Percentiles rank a stretch among this genome's conserved stretches.
phyloP scores from a whole-genome alignment of 441 rosid species.

The Capsella rubella region DNA sequence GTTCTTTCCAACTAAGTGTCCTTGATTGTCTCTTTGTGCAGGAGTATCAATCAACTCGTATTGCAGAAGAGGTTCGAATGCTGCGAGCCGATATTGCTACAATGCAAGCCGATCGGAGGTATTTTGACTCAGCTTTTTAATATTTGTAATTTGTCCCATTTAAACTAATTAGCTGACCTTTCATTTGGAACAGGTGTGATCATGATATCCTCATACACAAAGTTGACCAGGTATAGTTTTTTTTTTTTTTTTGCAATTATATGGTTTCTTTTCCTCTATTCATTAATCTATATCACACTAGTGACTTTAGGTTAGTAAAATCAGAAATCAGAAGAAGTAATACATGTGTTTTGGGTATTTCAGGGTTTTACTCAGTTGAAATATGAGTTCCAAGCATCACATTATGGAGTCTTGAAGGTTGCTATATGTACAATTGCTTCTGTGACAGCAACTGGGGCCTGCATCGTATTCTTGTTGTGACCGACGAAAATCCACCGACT shows the following conservation, averaged over 20 bases:
- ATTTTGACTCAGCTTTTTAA: neutral
- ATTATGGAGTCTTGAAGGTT: neutral
- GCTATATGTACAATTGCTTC: neutral
- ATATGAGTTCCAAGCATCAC: neutral
- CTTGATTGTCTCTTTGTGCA: neutral
- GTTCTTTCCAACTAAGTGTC: too few relatives aligned
- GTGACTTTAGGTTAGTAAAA: neutral
- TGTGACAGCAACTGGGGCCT: neutral
- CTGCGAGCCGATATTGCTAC: neutral
- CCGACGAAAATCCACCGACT: too few relatives aligned
- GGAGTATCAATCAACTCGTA: constrained; percentile 3
- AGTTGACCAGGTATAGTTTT: neutral
- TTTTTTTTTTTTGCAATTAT: neutral
- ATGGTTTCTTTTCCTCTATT: too few relatives aligned
- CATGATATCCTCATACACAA: neutral
- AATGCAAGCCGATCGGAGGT: neutral
- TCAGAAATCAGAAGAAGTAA: neutral
- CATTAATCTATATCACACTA: neutral
- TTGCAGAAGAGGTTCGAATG: neutral
- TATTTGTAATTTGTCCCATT: neutral
- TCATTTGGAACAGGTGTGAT: neutral
- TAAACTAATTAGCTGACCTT: neutral
- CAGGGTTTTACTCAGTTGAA: neutral
- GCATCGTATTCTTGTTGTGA: too few relatives aligned
- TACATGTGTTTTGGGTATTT: neutral